Evolutionary conservation across 257 asterid genomes (phyloP).

Genomic region (Oldenlandia corymbosa): DNA sequence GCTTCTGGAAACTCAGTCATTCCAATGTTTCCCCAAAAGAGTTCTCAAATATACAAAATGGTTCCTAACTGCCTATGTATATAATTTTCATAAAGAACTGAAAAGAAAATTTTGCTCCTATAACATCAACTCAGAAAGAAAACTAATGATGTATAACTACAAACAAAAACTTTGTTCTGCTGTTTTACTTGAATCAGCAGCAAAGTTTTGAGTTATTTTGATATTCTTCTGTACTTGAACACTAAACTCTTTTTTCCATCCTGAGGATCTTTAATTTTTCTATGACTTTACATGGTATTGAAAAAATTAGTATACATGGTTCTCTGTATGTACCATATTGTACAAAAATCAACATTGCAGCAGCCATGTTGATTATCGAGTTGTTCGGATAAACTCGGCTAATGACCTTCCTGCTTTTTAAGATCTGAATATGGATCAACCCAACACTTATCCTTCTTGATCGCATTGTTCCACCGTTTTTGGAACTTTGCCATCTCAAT

Average conservation of each 20-base stretch:
- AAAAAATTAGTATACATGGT: background rate
- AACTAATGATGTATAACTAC: background rate
- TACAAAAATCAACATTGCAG: constrained; percentile 5
- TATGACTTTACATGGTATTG: background rate
- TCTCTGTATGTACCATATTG: constrained; percentile 13
- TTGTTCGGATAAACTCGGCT: background rate
- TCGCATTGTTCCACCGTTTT: constrained; percentile 61
- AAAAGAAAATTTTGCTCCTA: background rate
- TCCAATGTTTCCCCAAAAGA: too few species aligned
- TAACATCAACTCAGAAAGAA: background rate
- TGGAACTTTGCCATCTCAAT: constrained; percentile 54
- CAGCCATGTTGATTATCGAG: background rate
- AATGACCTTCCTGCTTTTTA: constrained; percentile 1
- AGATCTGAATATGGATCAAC: constrained; percentile 46
- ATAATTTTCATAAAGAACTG: background rate
- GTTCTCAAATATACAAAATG: background rate
- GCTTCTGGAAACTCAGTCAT: background rate
- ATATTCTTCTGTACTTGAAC: background rate
- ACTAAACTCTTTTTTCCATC: background rate
- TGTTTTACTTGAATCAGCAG: background rate
- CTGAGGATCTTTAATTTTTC: background rate
- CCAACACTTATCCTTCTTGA: constrained; percentile 62
- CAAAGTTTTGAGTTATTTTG: background rate
- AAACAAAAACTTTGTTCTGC: background rate
- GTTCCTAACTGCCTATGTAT: background rate